Conservation (phyloP, 1,284 basidiomycete species). For the Trametes polyzona region DNA sequence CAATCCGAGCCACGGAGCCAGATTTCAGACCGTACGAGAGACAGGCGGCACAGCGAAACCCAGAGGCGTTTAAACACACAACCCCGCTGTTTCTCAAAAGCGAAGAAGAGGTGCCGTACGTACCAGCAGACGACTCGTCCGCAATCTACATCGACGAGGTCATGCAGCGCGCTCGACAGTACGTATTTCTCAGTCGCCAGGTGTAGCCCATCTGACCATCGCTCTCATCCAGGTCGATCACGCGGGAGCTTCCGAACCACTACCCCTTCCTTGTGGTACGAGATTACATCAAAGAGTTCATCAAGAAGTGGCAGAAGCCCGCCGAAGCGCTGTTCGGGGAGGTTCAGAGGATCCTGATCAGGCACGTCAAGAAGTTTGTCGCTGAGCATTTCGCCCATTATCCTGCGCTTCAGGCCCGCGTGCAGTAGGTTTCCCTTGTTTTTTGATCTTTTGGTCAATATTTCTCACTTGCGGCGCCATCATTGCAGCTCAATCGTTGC, state of each 20-base stretch:
- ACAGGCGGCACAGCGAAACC: background rate
- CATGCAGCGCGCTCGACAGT: conserved; percentile 51
- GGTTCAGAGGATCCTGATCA: conserved; percentile 43
- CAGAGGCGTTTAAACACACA: conserved; percentile 11
- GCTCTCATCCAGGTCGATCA: conserved; percentile 51
- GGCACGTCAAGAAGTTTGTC: conserved; percentile 47
- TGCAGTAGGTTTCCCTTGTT: conserved; percentile 47
- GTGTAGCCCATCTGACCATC: background rate
- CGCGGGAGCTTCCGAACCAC: conserved; percentile 68
- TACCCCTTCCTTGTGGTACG: conserved; percentile 66
- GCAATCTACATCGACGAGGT: conserved; percentile 64
- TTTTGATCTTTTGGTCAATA: background rate
- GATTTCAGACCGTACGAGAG: conserved; percentile 42
- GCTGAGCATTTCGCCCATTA: conserved; percentile 53
- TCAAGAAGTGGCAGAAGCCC: conserved; percentile 53
- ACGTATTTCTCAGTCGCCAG: conserved; percentile 22
- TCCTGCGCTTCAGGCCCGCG: conserved; percentile 54
- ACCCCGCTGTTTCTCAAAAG: conserved; percentile 45
- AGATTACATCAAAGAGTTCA: conserved; percentile 49
- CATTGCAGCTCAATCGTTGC: conserved; percentile 48
- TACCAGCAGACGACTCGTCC: conserved; percentile 7
- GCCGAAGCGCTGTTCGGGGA: conserved; percentile 51
- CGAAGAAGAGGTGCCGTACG: conserved; percentile 35
- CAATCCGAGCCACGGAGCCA: conserved; percentile 59
- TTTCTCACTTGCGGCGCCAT: background rate